Evolutionary conservation across 495 filamentous ascomycete genomes (phyloP), one percentile per base, ranked within the genome.

Genomic region (Pyronema domesticum): DNA sequence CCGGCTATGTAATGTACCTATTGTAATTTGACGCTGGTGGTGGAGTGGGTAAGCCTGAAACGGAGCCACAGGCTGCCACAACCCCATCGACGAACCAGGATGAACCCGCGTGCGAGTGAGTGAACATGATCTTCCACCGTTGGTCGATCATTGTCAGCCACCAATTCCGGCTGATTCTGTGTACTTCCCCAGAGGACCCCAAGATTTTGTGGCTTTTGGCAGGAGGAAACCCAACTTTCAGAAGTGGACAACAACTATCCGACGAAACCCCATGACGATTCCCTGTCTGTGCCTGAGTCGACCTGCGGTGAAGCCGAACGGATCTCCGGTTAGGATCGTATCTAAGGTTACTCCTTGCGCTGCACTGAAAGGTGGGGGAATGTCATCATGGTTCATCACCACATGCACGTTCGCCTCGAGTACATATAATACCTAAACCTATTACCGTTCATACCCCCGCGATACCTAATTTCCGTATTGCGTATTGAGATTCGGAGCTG

Each of bases 251-350:
- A 30, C 23, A 30, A 30, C 23, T 30, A 30, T 30, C 23, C 23
- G 23, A 30, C 23, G 23, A 30, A 30, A 30, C 23, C 23, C 23
- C 23, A 2, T 30, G 23, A 5, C 23, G 23, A 30, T 30, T 30
- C 23, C 23, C 23, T 30, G 23, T 30, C 23, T 30, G 23, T 30
- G 5, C 23, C 23, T 19, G 13, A 14, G 17, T 19, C 14, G 45
- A 10, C 45, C 13, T 14, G 45, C 13, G 45, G 45, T 19, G n/a
- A 14, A 15, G 13, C n/a, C 18, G 45, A 47, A 47, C 13, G 10
- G 45, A 47, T 47, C 45, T 47, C 45, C 45, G 45, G 45, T 47
- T 47, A 19, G 45, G 45, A 47, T 47, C 9, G 14, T 47, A 15
- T 47, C 45, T 47, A 47, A 14, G 45, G 13, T 47, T 47, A 15